These are phyloP conservation scores for Apophysomyces variabilis DNA, from an alignment of 371 early-diverging fungal species.

Conservation along the genomic window DNA sequence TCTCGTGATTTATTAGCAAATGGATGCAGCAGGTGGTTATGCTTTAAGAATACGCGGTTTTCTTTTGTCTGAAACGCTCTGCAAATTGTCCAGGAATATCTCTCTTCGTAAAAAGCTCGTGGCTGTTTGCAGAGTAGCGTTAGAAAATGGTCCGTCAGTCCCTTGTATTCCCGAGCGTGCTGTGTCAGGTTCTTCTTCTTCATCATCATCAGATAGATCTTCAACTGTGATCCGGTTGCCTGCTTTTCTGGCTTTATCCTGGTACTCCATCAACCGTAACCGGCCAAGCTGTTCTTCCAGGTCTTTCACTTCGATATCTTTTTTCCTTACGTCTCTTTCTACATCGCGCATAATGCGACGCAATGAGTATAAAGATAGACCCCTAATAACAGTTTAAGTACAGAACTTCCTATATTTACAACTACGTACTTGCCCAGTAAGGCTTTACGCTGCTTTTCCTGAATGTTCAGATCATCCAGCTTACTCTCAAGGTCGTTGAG, in stretches of 20 bases:
- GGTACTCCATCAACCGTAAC: conserved; percentile 16
- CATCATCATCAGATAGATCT: conserved; percentile 13
- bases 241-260: background rate
- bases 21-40: too few relatives aligned
- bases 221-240: conserved; percentile 17
- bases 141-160: background rate
- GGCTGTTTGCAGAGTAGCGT: conserved; percentile 8
- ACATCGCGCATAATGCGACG: conserved; percentile 38
- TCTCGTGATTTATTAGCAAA: too few relatives aligned
- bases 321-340: conserved; percentile 26
- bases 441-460: conserved; percentile 6
- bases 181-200: conserved; percentile 16
- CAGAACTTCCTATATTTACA: conserved; percentile 3
- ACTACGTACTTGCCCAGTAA: conserved; percentile 14
- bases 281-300: conserved; percentile 29
- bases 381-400: conserved; percentile 9
- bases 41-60: too few relatives aligned
- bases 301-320: conserved; percentile 20
- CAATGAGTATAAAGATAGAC: conserved; percentile 31
- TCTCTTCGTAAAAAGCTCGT: conserved; percentile 17
- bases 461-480: conserved; percentile 15
- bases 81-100: conserved; percentile 17
- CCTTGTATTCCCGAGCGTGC: background rate
- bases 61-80: too few relatives aligned
- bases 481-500: conserved; percentile 21